Base-by-base conservation (phyloP, 169 alveolate species). In the Hepatocystis sp. region DNA sequence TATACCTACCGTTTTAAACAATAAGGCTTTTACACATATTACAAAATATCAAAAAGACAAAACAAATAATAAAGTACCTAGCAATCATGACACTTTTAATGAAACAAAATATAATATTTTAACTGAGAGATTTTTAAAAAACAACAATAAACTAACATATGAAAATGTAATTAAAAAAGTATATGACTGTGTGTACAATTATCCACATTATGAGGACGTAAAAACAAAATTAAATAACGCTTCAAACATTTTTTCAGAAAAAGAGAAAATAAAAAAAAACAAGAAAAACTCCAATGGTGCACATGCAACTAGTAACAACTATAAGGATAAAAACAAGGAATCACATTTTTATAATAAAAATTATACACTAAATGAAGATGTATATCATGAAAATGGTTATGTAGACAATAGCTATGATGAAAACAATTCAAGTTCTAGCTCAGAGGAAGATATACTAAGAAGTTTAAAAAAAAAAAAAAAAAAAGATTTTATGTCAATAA, bases 131-230 rank as follows among this genome's bases (percentile, higher is more conserved):
- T 81, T 61, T 63, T 61, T 81, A 84, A 81, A 81, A 63, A 49
- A 11, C n/a, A 81, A 52, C 23, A 81, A 61, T 49, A 84, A 81
- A 47, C 36, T 63, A 13, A 30, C 56, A 7, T 81, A 81, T 81
- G 89, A 81, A 64, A 81, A 63, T 81, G 89, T 81, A 40, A 53
- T 81, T 53, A 81, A 52, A 52, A 81, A 81, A 13, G 63, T 81
- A 63, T 81, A 19, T 4, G 61, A 61, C 2, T 63, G 89, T 61
- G 60, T 64, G 34, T 81, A 39, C 30, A 56, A 61, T 34, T 81
- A 63, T 81, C 89, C 89, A 1, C 65, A 81, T 81, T 55, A 81
- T 81, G 68, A 63, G 51, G 34, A 81, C 47, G 52, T 61, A 19
- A 56, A 42, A 36, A 13, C 39, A 53, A 56, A 32, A 19, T 13